A percentile compares a stretch with the other conserved stretches of the same genome.
phyloP scores from a whole-genome alignment of 1,284 basidiomycete species.

The Tetrapyrgos nigripes region DNA sequence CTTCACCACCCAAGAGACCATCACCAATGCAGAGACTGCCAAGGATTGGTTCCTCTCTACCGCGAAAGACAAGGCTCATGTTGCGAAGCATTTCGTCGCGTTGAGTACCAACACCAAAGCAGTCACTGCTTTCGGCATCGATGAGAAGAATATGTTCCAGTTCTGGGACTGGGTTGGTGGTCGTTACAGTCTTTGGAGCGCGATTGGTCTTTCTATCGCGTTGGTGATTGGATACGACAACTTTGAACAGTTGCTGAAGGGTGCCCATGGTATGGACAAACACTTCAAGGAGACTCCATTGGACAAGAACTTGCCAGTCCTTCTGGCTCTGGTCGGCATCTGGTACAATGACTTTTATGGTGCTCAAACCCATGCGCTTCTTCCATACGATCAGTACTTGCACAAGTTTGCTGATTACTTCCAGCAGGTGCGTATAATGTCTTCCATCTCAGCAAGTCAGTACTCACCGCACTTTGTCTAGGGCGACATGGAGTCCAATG shows the following conservation, averaged over 20 bases:
- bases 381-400: conserved; percentile 98
- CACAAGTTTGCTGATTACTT: conserved; percentile 99
- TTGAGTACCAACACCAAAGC: conserved; percentile 96
- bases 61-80: conserved; percentile 89
- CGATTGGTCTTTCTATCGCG: conserved; percentile 95
- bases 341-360: conserved; percentile 99
- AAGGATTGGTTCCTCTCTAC: conserved; percentile 92
- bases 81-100: conserved; percentile 99
- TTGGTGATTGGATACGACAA: conserved; percentile 94
- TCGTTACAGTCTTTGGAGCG: conserved; percentile 97
- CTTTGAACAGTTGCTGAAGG: conserved; percentile 89
- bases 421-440: conserved; percentile 72
- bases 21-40: conserved; percentile 96
- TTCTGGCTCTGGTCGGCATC: conserved; percentile 91
- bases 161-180: conserved; percentile 99
- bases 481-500: conserved; percentile 99
- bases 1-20: conserved; percentile 99
- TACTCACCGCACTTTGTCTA: conserved; percentile 2
- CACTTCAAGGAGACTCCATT: conserved; percentile 92
- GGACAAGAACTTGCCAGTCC: conserved; percentile 92
- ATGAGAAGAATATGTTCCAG: conserved; percentile 96
- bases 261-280: conserved; percentile 97
- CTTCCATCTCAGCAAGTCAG: neutral
- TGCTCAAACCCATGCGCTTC: conserved; percentile 92
- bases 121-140: conserved; percentile 95